Conservation (phyloP, 345 rosid genomes). For the Draba incana region DNA sequence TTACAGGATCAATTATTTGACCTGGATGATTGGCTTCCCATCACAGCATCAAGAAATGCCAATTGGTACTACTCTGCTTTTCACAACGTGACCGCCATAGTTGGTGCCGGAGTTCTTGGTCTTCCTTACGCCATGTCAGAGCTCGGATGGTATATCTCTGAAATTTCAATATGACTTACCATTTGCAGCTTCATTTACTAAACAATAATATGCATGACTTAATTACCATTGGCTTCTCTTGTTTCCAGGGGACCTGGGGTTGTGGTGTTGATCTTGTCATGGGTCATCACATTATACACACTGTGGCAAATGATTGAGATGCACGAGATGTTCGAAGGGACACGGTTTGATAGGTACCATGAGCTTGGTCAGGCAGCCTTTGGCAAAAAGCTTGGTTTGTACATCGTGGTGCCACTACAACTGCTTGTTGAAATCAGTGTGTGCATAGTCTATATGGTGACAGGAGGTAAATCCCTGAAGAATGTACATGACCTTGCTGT, state of each 20-base stretch:
- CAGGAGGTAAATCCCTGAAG: constrained; percentile 67
- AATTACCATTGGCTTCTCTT: too few species aligned
- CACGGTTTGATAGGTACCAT: constrained; percentile 78
- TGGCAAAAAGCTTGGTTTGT: constrained; percentile 74
- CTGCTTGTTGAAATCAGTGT: constrained; percentile 59
- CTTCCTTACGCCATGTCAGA: constrained; percentile 68
- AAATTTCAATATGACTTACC: too few species aligned
- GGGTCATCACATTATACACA: constrained; percentile 73
- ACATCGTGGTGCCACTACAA: constrained; percentile 76
- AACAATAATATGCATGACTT: too few species aligned
- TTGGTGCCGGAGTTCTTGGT: constrained; percentile 64
- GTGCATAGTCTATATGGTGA: constrained; percentile 74
- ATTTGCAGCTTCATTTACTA: too few species aligned
- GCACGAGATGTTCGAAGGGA: constrained; percentile 86
- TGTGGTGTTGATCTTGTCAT: constrained; percentile 61
- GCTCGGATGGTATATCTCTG: constrained; percentile 52
- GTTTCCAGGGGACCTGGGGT: constrained; percentile 78
- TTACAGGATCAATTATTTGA: constrained; percentile 29
- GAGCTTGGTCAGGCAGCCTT: constrained; percentile 82
- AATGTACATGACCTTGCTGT: constrained; percentile 56
- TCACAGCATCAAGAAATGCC: constrained; percentile 59
- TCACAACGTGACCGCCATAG: constrained; percentile 73
- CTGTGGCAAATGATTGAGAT: constrained; percentile 92
- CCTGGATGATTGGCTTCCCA: constrained; percentile 60
- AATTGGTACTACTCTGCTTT: constrained; percentile 69